Evolutionary conservation across 805 yeast species (phyloP), one percentile per base, ranked within the genome.

Genomic region (Debaryomyces prosopidis): DNA sequence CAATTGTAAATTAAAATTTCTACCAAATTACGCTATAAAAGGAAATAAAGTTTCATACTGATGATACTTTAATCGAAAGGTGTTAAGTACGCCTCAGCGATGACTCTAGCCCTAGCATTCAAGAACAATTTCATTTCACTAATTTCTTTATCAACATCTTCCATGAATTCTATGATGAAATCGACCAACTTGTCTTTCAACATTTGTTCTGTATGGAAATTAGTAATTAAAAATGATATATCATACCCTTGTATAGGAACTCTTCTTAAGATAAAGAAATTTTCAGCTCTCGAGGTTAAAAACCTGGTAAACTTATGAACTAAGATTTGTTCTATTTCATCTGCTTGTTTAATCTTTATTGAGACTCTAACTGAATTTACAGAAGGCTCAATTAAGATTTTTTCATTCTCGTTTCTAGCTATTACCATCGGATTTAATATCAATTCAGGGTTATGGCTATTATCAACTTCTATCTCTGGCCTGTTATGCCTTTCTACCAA

Each of bases 91-190:
- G 96, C 92, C 68, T 94, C 99, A 20, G 99, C 99, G 40, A 90
- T 95, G 50, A 89, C 92, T 75, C 99, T 86, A 11, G 99, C 99
- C 63, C 99, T 82, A 11, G 99, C 97, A 62, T 94, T 94, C 65
- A 94, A 80, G 66, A 92, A 94, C 66, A 94, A 78, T 70, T 94
- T 94, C 96, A 94, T 94, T 66, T 94, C 99, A 68, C 97, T 89
- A 61, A 94, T 94, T 68, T 94, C 99, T 73, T 90, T 92, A 68
- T 94, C 99, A 15, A 94, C 99, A 61, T 91, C 99, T 68, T 94
- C 98, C 98, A 94, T 91, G 66, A 94, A 94, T 71, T 94, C 98
- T 55, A 94, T 89, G 55, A 94, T 91, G 66, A 94, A 94, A 67
- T 94, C 99, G 36, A 94, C 96, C 57, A 94, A 79, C 69, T 94